phyloP scores from a whole-genome alignment of 495 filamentous ascomycete genomes.

The Rusavskia elegans region DNA sequence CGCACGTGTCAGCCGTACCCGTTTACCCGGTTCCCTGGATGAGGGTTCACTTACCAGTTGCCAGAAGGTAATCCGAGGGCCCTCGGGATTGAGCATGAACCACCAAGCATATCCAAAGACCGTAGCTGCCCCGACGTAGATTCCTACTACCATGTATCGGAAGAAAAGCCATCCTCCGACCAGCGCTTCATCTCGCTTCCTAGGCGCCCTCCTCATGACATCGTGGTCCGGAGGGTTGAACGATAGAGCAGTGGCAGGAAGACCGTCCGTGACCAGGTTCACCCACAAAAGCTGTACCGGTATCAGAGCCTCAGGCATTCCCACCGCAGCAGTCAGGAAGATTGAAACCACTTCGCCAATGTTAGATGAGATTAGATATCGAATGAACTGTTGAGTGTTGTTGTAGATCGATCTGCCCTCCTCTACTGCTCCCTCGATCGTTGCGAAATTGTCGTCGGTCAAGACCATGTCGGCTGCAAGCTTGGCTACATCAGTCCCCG shows the following conservation, averaged over 20 bases:
- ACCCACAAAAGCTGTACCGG: conserved; percentile 98
- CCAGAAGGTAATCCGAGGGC: conserved; percentile 84
- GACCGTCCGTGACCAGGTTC: conserved; percentile 94
- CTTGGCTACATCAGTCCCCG: conserved; percentile 93
- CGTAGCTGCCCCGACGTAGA: conserved; percentile 86
- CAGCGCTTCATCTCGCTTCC: conserved; percentile 81
- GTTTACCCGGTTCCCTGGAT: neutral
- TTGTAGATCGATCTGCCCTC: conserved; percentile 98
- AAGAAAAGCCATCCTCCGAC: conserved; percentile 95
- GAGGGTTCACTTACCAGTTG: conserved; percentile 44
- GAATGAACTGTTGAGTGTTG: conserved; percentile 99
- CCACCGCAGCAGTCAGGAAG: conserved; percentile 90
- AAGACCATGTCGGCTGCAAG: conserved; percentile 98
- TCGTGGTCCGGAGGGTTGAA: conserved; percentile 98
- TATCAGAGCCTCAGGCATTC: conserved; percentile 96
- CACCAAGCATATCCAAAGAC: conserved; percentile 98
- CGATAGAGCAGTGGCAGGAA: conserved; percentile 88
- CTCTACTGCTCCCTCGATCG: conserved; percentile 89
- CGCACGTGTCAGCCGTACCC: conserved; percentile 4
- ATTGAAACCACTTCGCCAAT: conserved; percentile 99
- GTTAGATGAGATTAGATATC: conserved; percentile 97
- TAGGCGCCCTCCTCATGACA: conserved; percentile 83
- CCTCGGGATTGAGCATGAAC: conserved; percentile 92
- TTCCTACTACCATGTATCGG: conserved; percentile 91
- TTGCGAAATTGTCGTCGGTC: conserved; percentile 97